A percentile compares a stretch with the other conserved stretches of the same genome.
phyloP scores from a whole-genome alignment of 2,329 filamentous ascomycete species.

The Didymella pinodella region DNA sequence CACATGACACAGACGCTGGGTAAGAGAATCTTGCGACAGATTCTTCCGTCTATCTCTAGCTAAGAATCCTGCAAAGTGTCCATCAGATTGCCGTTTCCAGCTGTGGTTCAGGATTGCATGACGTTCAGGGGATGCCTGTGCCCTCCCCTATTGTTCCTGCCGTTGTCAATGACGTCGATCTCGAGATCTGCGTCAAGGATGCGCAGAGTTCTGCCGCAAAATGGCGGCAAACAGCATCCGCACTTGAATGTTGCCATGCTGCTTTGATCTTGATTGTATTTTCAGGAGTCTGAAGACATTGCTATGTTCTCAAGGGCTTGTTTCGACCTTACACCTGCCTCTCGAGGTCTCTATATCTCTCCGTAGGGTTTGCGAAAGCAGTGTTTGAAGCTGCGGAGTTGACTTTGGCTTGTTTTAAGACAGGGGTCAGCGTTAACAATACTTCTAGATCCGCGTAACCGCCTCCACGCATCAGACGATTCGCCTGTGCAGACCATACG shows the following conservation, averaged over 20 bases:
- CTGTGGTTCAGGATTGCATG: not conserved
- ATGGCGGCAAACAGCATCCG: not conserved
- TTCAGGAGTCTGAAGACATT: not conserved
- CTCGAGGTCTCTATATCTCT: not conserved
- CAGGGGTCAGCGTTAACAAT: constrained; percentile 11
- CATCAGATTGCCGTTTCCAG: not conserved
- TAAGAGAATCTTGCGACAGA: not conserved
- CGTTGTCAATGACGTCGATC: constrained; percentile 5
- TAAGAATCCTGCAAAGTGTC: not conserved
- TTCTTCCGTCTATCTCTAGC: not conserved
- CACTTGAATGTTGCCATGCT: not conserved
- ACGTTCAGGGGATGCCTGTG: constrained; percentile 9
- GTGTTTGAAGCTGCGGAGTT: not conserved
- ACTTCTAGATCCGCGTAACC: not conserved
- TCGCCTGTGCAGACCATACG: not conserved
- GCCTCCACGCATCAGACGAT: not conserved
- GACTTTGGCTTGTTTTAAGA: constrained; percentile 1
- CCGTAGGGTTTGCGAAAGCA: not conserved
- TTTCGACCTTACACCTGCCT: not conserved
- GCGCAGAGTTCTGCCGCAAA: not conserved
- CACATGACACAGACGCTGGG: not conserved
- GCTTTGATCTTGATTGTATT: not conserved
- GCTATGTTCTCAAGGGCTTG: not conserved
- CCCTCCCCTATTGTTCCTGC: constrained; percentile 2
- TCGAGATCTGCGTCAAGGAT: not conserved